Evolutionary conservation across 495 filamentous ascomycete genomes (phyloP).

Genomic region (Sabuloglossum arenarium): DNA sequence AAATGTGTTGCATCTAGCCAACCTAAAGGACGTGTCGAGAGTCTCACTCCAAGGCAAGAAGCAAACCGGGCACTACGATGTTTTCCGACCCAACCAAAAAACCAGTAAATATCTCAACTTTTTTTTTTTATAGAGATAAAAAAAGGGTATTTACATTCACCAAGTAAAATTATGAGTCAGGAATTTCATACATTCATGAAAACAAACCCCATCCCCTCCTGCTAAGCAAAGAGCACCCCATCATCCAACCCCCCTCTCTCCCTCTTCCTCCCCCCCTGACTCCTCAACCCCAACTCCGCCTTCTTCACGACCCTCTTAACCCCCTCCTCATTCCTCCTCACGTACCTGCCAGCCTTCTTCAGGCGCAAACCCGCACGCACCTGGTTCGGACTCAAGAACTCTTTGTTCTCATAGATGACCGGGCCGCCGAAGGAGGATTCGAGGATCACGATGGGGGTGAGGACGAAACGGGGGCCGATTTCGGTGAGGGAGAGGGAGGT

Average conservation of each 20-base stretch:
- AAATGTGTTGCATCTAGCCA: too few relatives aligned
- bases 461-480: conserved; percentile 85
- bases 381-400: conserved; percentile 93
- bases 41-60: too few relatives aligned
- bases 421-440: conserved; percentile 92
- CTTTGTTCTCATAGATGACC: conserved; percentile 96
- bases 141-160: too few relatives aligned
- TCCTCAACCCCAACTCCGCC: conserved; percentile 51
- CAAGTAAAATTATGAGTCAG: too few relatives aligned
- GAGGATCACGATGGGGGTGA: conserved; percentile 89
- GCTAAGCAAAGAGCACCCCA: conserved; percentile 60
- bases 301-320: conserved; percentile 53
- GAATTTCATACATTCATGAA: too few relatives aligned
- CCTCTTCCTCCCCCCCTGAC: conserved; percentile 31
- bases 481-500: conserved; percentile 58
- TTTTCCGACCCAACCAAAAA: too few relatives aligned
- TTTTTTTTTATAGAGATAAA: too few relatives aligned
- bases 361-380: conserved; percentile 59
- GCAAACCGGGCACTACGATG: too few relatives aligned
- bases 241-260: conserved; percentile 53
- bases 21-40: too few relatives aligned
- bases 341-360: conserved; percentile 54
- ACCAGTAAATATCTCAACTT: too few relatives aligned
- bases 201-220: too few relatives aligned
- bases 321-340: conserved; percentile 46